Percentiles rank a stretch among this genome's conserved stretches.
phyloP scores from a whole-genome alignment of 1,284 basidiomycete species.

The Naganishia albida region DNA sequence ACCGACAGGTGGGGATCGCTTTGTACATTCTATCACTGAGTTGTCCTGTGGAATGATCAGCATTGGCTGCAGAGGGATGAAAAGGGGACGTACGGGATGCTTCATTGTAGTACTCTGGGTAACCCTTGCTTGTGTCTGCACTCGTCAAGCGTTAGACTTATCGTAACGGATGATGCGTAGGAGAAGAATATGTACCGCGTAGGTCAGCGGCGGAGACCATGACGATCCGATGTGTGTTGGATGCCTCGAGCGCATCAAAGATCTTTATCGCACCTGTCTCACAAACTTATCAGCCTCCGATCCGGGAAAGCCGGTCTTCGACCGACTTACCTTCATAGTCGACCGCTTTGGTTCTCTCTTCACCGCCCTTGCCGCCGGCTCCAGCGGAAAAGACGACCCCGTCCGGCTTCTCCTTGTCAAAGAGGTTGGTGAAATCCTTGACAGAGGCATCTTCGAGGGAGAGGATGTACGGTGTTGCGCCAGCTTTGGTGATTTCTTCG shows the following conservation, averaged over 20 bases:
- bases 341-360: slow-evolving; percentile 66
- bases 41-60: slow-evolving; percentile 39
- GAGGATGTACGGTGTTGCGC: slow-evolving; percentile 61
- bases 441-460: slow-evolving; percentile 64
- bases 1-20: slow-evolving; percentile 49
- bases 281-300: background rate
- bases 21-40: slow-evolving; percentile 57
- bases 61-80: background rate
- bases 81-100: slow-evolving; percentile 52
- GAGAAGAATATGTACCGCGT: slow-evolving; percentile 53
- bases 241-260: slow-evolving; percentile 67
- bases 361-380: slow-evolving; percentile 66
- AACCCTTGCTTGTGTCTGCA: slow-evolving; percentile 52
- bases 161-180: background rate
- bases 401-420: slow-evolving; percentile 58
- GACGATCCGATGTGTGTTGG: slow-evolving; percentile 58
- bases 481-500: slow-evolving; percentile 57
- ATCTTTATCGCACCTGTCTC: slow-evolving; percentile 67
- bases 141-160: too few relatives aligned
- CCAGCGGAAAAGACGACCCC: slow-evolving; percentile 69
- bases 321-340: slow-evolving; percentile 59
- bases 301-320: background rate
- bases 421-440: slow-evolving; percentile 58
- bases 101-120: slow-evolving; percentile 58
- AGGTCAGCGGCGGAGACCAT: slow-evolving; percentile 69